Conservation (phyloP, 176 grass and related monocot species). For the Metroxylon sagu region DNA sequence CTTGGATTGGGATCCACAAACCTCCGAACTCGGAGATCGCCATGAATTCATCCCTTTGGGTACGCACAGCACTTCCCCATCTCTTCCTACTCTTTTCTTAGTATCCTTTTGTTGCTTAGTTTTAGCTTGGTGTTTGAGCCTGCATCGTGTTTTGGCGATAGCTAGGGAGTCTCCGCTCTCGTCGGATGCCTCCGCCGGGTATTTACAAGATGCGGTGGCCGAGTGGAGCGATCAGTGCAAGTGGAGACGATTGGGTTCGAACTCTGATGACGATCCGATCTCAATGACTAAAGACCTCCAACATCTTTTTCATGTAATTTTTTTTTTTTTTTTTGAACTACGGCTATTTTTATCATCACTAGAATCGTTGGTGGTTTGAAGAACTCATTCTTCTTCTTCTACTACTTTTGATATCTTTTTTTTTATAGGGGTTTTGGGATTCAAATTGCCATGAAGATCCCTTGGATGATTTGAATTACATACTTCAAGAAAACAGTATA, state of each 20-base stretch:
- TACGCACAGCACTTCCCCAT: not conserved
- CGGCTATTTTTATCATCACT: no score
- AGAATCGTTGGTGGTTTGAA: not conserved
- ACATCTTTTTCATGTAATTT: slow-evolving; percentile 47
- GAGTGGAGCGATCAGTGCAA: slow-evolving; percentile 38
- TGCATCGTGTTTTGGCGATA: not conserved
- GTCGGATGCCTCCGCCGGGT: slow-evolving; percentile 48
- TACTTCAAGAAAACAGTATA: slow-evolving; percentile 28
- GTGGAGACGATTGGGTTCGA: slow-evolving; percentile 25
- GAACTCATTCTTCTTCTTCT: slow-evolving; percentile 1
- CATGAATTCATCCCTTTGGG: not conserved
- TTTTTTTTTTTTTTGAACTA: not conserved
- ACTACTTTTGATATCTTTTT: slow-evolving; percentile 22
- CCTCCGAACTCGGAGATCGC: slow-evolving; percentile 11
- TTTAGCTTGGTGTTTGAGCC: slow-evolving; percentile 1
- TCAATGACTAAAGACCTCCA: slow-evolving; percentile 38
- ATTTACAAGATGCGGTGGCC: slow-evolving; percentile 45
- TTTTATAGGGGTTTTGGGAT: slow-evolving; percentile 62
- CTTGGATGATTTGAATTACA: slow-evolving; percentile 29
- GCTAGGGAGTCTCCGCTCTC: slow-evolving; percentile 44
- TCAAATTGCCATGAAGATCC: slow-evolving; percentile 22
- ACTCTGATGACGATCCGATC: slow-evolving; percentile 10
- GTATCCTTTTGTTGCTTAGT: not conserved
- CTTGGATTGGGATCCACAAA: slow-evolving; percentile 16
- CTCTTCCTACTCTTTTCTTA: not conserved